Evolutionary conservation across 2,329 filamentous ascomycete species (phyloP).

Genomic region (Davidsoniella eucalypti): DNA sequence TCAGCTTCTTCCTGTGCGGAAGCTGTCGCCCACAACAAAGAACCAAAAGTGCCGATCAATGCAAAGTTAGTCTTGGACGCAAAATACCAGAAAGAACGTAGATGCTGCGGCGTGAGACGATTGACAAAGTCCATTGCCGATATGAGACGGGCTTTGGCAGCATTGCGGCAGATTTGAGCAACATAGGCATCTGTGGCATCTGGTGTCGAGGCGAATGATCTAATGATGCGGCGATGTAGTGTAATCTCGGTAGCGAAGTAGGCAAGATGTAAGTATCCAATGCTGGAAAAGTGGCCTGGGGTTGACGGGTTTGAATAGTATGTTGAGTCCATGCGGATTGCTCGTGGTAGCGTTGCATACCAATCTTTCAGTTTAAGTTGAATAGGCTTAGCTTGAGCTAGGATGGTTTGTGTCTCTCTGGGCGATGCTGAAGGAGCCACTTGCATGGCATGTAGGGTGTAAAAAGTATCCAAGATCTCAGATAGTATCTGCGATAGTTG

Average conservation of each 20-base stretch:
- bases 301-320: constrained; percentile 11
- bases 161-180: constrained; percentile 80
- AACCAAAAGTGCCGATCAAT: constrained; percentile 84
- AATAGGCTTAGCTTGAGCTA: constrained; percentile 64
- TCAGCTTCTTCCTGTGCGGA: constrained; percentile 78
- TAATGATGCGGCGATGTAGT: constrained; percentile 77
- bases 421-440: constrained; percentile 48
- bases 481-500: constrained; percentile 58
- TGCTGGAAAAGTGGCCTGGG: constrained; percentile 36
- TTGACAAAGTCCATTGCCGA: constrained; percentile 97
- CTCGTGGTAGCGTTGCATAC: constrained; percentile 52
- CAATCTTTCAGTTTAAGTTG: constrained; percentile 71
- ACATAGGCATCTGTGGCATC: constrained; percentile 55
- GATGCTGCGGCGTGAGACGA: constrained; percentile 67
- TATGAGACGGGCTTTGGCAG: constrained; percentile 84
- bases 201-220: constrained; percentile 42
- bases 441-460: constrained; percentile 60
- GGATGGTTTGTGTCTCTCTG: constrained; percentile 55
- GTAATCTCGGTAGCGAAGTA: constrained; percentile 94
- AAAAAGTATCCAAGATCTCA: constrained; percentile 70
- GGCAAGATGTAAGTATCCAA: constrained; percentile 70
- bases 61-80: constrained; percentile 83
- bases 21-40: constrained; percentile 74
- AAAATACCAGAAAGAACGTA: constrained; percentile 88
- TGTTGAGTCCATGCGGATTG: constrained; percentile 46